Evolutionary conservation across 164 flowering plant species (phyloP), one percentile per base, ranked within the genome.

Genomic region (Protea cynaroides): DNA sequence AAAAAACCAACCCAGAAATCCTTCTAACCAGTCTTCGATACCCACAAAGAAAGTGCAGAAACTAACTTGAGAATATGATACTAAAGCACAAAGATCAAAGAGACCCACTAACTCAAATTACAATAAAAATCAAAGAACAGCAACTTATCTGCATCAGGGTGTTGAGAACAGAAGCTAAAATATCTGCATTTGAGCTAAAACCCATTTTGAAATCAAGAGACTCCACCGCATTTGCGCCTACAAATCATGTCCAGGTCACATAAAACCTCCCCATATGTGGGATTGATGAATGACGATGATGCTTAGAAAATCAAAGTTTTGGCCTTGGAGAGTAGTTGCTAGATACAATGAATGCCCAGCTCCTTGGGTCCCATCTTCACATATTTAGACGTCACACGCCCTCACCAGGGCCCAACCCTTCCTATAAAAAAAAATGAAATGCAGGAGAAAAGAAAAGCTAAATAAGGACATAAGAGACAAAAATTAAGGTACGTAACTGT

Each of bases 1-100:
- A 18, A 29, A n/a, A 64, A 8, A 22, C 50, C 66, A 15, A 55
- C 67, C 61, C 29, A 56, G 23, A 25, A 57, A 65, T 55, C 44
- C 53, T 56, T 56, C n/a, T 55, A 56, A 4, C 38, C 37, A 25
- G n/a, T 56, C 37, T 37, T 6, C 23, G 14, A 15, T 36, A 44
- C 0, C 13, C 10, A 40, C 46, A 40, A 40, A 40, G 14, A 40
- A 63, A 29, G n/a, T 29, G 34, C 34, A 17, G 17, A 34, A 34
- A 23, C 47, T 23, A 15, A 55, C 17, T 14, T 14, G 37, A 22
- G 23, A 21, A 52, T 50, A 14, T 6, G 18, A 22, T n/a, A 17
- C 21, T 50, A 37, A 37, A 37, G 7, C 40, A 5, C 37, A 15
- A 37, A 34, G 25, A 18, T 63, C 49, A 13, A 34, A 23, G 25